phyloP scores from a whole-genome alignment of 768 basidiomycete species.

The Tricholoma sp. region DNA sequence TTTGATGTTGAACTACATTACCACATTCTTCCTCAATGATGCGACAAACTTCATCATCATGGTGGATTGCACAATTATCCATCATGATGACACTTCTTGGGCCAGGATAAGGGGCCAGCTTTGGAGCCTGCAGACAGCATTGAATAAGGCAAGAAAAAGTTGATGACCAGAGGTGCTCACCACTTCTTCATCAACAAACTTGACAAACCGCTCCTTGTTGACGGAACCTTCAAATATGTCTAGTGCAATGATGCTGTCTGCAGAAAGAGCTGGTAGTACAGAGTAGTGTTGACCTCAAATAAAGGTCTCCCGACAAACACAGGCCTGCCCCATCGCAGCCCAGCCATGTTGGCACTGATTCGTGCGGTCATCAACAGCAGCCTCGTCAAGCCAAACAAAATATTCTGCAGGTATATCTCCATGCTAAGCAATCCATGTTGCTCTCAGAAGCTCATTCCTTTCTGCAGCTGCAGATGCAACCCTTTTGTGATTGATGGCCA shows the following conservation, averaged over 20 bases:
- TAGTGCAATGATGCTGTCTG: neutral
- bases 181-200: neutral
- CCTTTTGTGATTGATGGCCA: conserved; percentile 19
- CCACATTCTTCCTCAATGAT: neutral
- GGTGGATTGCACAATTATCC: neutral
- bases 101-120: neutral
- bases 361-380: neutral
- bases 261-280: neutral
- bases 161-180: neutral
- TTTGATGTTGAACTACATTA: neutral
- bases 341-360: neutral
- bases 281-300: neutral
- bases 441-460: conserved; percentile 22
- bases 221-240: neutral
- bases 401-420: conserved; percentile 14
- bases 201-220: neutral
- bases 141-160: neutral
- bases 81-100: neutral
- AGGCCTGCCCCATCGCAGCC: no score
- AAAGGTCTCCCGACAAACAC: neutral
- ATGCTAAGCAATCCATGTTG: conserved; percentile 13
- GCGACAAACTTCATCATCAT: neutral
- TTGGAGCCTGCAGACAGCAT: neutral
- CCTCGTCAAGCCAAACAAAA: conserved; percentile 22
- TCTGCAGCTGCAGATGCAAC: conserved; percentile 21